These are phyloP conservation scores for Trichoderma atrobrunneum DNA, from an alignment of 2,329 filamentous ascomycete species.

Conservation along the genomic window DNA sequence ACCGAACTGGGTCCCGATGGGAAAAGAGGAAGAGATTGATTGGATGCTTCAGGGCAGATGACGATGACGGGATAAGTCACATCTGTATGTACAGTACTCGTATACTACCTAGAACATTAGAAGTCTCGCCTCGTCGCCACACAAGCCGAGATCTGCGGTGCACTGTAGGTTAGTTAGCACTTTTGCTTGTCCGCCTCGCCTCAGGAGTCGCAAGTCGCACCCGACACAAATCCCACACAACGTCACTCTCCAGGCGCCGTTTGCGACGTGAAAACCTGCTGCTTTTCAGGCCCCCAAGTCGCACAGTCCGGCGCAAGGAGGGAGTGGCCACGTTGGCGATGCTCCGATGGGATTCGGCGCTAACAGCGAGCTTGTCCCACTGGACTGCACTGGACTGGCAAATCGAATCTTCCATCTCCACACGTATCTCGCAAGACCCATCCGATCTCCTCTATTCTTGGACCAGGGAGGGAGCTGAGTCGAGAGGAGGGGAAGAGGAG, in stretches of 20 bases:
- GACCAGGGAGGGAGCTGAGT: neutral
- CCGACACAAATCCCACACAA: neutral
- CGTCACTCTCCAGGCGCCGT: neutral
- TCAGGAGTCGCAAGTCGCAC: neutral
- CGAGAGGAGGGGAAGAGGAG: neutral
- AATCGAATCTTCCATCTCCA: neutral
- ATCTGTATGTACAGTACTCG: neutral
- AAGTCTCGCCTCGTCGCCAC: neutral
- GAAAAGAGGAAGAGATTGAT: neutral
- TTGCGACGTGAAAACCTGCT: neutral
- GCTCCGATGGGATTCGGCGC: neutral
- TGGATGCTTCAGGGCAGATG: neutral
- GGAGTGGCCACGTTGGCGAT: conserved; percentile 1
- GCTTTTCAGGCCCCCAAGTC: neutral
- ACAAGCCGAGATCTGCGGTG: neutral
- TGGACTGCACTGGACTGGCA: neutral
- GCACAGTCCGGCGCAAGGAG: neutral
- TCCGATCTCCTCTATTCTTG: neutral
- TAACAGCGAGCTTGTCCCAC: neutral
- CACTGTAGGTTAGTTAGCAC: neutral
- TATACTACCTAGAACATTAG: neutral
- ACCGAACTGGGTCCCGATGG: neutral
- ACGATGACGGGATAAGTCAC: neutral
- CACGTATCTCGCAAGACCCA: neutral
- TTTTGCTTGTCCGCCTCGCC: neutral